Evolutionary conservation across 169 alveolate species (phyloP).

Genomic region (Prorocentrum cordatum): DNA sequence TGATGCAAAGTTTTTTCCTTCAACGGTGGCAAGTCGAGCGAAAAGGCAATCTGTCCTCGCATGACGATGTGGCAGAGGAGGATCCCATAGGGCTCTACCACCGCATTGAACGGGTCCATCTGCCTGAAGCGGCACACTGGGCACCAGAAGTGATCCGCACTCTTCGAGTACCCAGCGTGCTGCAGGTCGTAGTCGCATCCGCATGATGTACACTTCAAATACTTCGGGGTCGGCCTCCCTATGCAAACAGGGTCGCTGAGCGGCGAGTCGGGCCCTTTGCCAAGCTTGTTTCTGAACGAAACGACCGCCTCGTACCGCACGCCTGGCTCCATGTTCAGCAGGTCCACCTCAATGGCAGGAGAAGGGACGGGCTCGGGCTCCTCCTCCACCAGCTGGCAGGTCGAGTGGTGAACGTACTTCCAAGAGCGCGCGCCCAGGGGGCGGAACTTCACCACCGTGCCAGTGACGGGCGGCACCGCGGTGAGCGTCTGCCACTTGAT

Average conservation of each 20-base stretch:
- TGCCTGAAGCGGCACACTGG: constrained; percentile 60
- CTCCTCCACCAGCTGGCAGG: too few relatives aligned
- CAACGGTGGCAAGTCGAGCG: constrained; percentile 53
- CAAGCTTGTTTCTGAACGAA: constrained; percentile 61
- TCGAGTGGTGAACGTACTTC: too few relatives aligned
- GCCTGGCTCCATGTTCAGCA: constrained; percentile 18
- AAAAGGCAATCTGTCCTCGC: constrained; percentile 34
- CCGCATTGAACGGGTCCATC: constrained; percentile 56
- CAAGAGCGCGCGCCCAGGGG: constrained; percentile 39
- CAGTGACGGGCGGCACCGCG: constrained; percentile 29
- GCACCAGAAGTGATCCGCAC: constrained; percentile 50
- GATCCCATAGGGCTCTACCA: constrained; percentile 9
- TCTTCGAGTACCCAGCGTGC: constrained; percentile 27
- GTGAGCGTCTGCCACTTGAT: too few relatives aligned
- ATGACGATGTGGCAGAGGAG: constrained; percentile 42
- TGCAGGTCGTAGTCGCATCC: constrained; percentile 26
- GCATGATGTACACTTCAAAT: constrained; percentile 21
- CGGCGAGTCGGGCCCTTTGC: constrained; percentile 63
- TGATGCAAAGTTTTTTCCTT: too few relatives aligned
- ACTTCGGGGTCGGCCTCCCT: constrained; percentile 40
- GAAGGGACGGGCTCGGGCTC: constrained; percentile 34
- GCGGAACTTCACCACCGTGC: constrained; percentile 43
- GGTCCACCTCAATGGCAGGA: constrained; percentile 18
- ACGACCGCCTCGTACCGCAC: constrained; percentile 57
- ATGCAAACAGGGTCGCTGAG: constrained; percentile 41